phyloP scores from a whole-genome alignment of 805 yeast species.

The Wickerhamomyces bovis region DNA sequence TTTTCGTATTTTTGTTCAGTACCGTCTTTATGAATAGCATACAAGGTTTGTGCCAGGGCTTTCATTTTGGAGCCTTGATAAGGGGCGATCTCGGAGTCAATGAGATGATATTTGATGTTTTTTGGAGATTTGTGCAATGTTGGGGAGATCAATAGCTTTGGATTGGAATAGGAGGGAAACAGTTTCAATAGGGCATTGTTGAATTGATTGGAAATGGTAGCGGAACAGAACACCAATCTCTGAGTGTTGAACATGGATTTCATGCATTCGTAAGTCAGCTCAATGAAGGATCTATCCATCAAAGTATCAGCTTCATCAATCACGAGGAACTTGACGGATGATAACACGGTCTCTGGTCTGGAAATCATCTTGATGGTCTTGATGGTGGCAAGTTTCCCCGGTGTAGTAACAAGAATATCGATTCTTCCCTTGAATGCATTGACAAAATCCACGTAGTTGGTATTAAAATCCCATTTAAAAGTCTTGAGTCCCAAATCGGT shows the following conservation, averaged over 20 bases:
- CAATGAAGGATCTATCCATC: conserved; percentile 73
- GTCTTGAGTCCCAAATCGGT: conserved; percentile 36
- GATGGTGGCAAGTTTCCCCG: conserved; percentile 55
- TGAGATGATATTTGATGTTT: conserved; percentile 61
- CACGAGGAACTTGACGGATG: conserved; percentile 54
- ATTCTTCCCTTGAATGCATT: conserved; percentile 45
- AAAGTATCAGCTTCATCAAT: conserved; percentile 94
- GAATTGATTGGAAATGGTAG: conserved; percentile 81
- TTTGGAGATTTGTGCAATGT: conserved; percentile 80
- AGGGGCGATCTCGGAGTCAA: conserved; percentile 74
- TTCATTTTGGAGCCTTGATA: conserved; percentile 78
- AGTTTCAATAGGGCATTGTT: conserved; percentile 50
- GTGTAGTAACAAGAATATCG: conserved; percentile 83
- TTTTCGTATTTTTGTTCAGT: conserved; percentile 73
- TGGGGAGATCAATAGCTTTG: conserved; percentile 61
- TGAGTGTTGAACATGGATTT: conserved; percentile 44
- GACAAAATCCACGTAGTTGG: conserved; percentile 47
- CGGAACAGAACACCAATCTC: conserved; percentile 75
- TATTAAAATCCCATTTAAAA: conserved; percentile 58
- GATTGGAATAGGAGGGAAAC: conserved; percentile 53
- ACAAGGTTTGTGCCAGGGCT: conserved; percentile 83
- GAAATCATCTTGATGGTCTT: conserved; percentile 29
- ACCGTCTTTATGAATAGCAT: conserved; percentile 79
- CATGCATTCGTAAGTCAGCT: conserved; percentile 54
- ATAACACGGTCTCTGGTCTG: conserved; percentile 33